These are phyloP conservation scores for Pichia terricola DNA, from an alignment of 1,139 yeast species.

Conservation along the genomic window DNA sequence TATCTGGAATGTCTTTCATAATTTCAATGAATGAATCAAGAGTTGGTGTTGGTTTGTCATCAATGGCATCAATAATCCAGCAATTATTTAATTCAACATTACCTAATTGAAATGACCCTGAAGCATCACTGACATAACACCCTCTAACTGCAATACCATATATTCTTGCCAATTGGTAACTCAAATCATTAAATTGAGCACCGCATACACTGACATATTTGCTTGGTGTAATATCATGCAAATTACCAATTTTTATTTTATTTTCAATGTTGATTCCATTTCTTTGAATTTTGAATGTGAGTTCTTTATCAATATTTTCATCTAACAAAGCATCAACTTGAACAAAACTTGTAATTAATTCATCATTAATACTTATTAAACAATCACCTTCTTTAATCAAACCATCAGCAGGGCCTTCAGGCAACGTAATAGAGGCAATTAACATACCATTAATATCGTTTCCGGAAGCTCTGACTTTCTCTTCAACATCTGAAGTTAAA, in stretches of 20 bases:
- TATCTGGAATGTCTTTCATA: slow-evolving; percentile 70
- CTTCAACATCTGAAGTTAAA: slow-evolving; percentile 65
- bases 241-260: slow-evolving; percentile 53
- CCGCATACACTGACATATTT: slow-evolving; percentile 79
- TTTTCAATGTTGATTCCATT: slow-evolving; percentile 54
- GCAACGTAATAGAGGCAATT: slow-evolving; percentile 76
- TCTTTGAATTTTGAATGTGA: slow-evolving; percentile 61
- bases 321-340: slow-evolving; percentile 83
- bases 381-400: slow-evolving; percentile 79
- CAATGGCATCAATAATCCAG: slow-evolving; percentile 73
- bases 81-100: slow-evolving; percentile 46
- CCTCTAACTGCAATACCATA: slow-evolving; percentile 81
- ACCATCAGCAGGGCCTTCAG: slow-evolving; percentile 79
- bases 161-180: slow-evolving; percentile 82
- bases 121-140: slow-evolving; percentile 68
- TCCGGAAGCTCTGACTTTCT: slow-evolving; percentile 43
- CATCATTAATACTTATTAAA: slow-evolving; percentile 62
- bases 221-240: slow-evolving; percentile 76
- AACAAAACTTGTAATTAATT: slow-evolving; percentile 58
- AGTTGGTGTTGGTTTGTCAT: slow-evolving; percentile 63
- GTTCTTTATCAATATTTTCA: slow-evolving; percentile 49
- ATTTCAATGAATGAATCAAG: slow-evolving; percentile 70
- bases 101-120: slow-evolving; percentile 67
- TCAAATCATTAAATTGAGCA: slow-evolving; percentile 73
- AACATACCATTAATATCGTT: slow-evolving; percentile 75